phyloP scores from a whole-genome alignment of 2,329 filamentous ascomycete genomes.

The Xylaria polymorpha region DNA sequence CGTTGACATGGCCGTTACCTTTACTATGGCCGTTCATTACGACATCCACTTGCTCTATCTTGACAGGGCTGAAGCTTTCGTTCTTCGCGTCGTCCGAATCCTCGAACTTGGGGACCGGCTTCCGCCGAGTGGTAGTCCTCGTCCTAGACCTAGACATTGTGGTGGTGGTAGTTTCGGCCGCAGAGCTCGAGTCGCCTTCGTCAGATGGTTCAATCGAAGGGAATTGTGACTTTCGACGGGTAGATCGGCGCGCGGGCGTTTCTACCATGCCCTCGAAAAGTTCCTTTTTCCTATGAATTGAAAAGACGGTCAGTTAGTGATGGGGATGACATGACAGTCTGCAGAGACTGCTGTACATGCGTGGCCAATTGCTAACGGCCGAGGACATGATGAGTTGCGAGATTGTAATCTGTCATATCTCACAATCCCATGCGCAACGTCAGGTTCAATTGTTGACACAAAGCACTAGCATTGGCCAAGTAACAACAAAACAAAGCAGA shows the following conservation, averaged over 20 bases:
- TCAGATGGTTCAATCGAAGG: conserved; percentile 57
- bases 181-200: conserved; percentile 63
- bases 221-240: conserved; percentile 63
- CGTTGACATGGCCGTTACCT: conserved; percentile 39
- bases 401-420: not conserved
- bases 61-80: conserved; percentile 48
- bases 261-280: conserved; percentile 71
- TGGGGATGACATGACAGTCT: not conserved
- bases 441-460: conserved; percentile 8
- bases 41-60: conserved; percentile 43
- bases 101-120: conserved; percentile 61
- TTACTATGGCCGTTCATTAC: conserved; percentile 37
- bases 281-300: conserved; percentile 65
- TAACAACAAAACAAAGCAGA: conserved; percentile 22
- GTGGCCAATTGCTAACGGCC: not conserved
- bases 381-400: not conserved
- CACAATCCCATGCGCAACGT: conserved; percentile 1
- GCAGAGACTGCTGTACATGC: conserved; percentile 4
- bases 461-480: not conserved
- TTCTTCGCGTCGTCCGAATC: conserved; percentile 54
- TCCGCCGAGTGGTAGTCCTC: conserved; percentile 58
- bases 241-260: conserved; percentile 62
- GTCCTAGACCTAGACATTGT: conserved; percentile 40
- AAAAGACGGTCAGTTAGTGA: conserved; percentile 16
- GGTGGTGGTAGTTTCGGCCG: conserved; percentile 55